Evolutionary conservation across 2,329 filamentous ascomycete genomes (phyloP).

Genomic region (Fusarium globosum): DNA sequence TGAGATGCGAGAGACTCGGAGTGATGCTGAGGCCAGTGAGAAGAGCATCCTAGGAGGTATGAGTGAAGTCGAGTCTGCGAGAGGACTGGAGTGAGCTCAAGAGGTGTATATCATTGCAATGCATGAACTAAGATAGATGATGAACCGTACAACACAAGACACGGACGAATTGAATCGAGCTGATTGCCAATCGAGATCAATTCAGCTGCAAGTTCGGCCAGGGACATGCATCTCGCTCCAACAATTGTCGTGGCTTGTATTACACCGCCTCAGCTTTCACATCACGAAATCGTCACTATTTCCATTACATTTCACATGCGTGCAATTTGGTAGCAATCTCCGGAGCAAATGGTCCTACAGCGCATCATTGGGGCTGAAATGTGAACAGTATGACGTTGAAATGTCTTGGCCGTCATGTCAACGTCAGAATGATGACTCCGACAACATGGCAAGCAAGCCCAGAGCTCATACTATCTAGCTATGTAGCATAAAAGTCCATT

Average conservation of each 20-base stretch:
- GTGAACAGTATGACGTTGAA: background rate
- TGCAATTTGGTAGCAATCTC: rapidly evolving
- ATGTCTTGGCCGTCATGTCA: background rate
- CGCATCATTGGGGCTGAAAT: background rate
- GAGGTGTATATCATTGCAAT: background rate
- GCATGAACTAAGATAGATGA: background rate
- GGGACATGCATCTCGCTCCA: background rate
- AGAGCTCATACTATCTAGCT: background rate
- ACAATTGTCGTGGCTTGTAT: background rate
- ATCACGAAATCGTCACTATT: constrained; percentile 22
- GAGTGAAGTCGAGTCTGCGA: rapidly evolving
- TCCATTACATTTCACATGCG: background rate
- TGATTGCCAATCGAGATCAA: background rate
- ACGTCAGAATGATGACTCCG: constrained; percentile 20
- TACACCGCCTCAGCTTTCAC: background rate
- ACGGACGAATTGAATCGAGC: background rate
- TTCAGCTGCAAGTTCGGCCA: background rate
- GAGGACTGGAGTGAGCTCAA: background rate
- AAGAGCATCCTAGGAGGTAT: constrained; percentile 14
- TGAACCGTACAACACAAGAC: background rate
- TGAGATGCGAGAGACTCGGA: constrained; percentile 13
- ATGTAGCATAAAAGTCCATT: rapidly evolving
- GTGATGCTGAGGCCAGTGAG: background rate
- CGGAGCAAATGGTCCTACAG: constrained; percentile 3
- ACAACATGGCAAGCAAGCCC: background rate